Evolutionary conservation across 2,329 filamentous ascomycete genomes (phyloP).

Genomic region (Fusarium pseudocircinatum): DNA sequence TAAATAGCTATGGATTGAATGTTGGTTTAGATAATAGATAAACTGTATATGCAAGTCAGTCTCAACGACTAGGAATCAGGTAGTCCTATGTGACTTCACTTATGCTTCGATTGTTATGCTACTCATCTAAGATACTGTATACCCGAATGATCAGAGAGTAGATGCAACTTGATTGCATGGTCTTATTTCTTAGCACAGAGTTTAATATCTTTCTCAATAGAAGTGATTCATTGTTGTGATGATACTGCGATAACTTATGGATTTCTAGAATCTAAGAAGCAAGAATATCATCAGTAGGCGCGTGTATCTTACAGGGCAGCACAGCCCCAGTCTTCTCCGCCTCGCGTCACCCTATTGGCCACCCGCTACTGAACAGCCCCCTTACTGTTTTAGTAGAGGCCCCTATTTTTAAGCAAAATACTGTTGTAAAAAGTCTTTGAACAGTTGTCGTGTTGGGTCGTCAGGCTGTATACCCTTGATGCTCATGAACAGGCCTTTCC

Average conservation of each 20-base stretch:
- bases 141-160: rapidly evolving
- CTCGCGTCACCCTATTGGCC: not conserved
- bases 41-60: not conserved
- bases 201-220: not conserved
- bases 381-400: not conserved
- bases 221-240: no score
- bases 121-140: not conserved
- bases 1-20: no score
- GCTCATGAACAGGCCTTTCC: not conserved
- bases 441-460: not conserved
- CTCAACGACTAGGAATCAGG: rapidly evolving
- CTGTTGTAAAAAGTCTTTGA: not conserved
- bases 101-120: no score
- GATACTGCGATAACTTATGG: not conserved
- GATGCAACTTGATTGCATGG: not conserved
- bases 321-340: not conserved
- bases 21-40: not conserved
- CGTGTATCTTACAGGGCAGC: not conserved
- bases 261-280: no score
- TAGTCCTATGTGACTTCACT: rapidly evolving
- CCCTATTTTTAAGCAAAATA: not conserved
- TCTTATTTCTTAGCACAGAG: no score
- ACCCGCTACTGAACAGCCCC: not conserved
- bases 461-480: not conserved
- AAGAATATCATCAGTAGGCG: no score